A percentile compares a stretch with the other conserved stretches of the same genome.
phyloP scores from a whole-genome alignment of 208 protist genomes.

The Lotmaria passim region DNA sequence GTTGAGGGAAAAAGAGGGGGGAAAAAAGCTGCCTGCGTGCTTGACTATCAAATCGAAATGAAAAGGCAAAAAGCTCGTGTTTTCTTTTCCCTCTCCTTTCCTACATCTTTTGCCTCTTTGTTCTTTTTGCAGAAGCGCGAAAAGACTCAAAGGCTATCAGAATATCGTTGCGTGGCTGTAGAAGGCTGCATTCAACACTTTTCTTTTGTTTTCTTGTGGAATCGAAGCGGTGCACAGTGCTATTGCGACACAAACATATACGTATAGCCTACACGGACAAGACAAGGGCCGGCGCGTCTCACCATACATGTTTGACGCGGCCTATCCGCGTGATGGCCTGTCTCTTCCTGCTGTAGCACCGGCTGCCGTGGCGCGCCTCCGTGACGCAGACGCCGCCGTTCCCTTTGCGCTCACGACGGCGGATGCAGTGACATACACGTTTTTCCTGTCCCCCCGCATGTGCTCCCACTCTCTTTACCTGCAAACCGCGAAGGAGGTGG shows the following conservation, averaged over 20 bases:
- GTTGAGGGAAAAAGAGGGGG: too few species aligned
- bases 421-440: conserved; percentile 21
- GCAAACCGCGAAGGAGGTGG: conserved; percentile 42
- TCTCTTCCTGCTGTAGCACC: neutral
- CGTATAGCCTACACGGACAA: neutral
- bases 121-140: neutral
- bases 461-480: conserved; percentile 45
- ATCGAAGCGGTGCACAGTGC: too few species aligned
- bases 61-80: too few species aligned
- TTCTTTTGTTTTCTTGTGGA: too few species aligned
- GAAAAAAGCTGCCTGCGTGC: too few species aligned
- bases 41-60: too few species aligned
- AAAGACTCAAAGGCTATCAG: too few species aligned
- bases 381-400: neutral
- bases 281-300: neutral
- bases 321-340: neutral
- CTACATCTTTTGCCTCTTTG: neutral
- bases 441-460: conserved; percentile 22
- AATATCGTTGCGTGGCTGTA: neutral
- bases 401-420: conserved; percentile 45
- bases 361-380: neutral
- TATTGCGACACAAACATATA: too few species aligned
- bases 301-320: neutral
- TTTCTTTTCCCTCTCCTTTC: neutral
- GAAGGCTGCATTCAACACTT: neutral